phyloP scores from a whole-genome alignment of 805 yeast genomes.

The Cyberlindnera saturnus region DNA sequence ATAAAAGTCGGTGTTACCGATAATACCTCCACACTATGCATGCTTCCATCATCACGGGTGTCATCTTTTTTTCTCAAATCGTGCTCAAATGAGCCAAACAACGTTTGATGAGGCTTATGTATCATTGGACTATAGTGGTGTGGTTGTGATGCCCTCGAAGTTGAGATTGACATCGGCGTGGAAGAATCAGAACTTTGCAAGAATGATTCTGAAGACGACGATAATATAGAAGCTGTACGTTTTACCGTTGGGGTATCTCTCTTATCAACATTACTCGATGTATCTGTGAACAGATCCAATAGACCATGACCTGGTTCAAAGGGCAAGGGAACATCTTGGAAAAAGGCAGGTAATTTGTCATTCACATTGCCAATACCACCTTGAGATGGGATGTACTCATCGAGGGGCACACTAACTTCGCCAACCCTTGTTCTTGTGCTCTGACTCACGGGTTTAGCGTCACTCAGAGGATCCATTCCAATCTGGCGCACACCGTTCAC shows the following conservation, averaged over 20 bases:
- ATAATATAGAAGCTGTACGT: slow-evolving; percentile 1
- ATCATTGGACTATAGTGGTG: slow-evolving; percentile 7
- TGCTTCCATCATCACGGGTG: slow-evolving; percentile 4
- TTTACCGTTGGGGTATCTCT: not conserved
- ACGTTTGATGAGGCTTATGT: slow-evolving; percentile 7
- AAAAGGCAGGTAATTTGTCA: slow-evolving; percentile 18
- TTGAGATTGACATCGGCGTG: not conserved
- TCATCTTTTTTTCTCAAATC: slow-evolving; percentile 4
- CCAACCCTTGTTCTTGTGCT: slow-evolving; percentile 28
- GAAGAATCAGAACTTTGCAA: not conserved
- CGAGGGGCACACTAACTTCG: slow-evolving; percentile 32
- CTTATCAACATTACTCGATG: not conserved
- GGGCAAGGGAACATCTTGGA: slow-evolving; percentile 29
- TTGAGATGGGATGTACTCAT: slow-evolving; percentile 29
- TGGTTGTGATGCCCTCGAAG: slow-evolving; percentile 7
- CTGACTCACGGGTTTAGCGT: slow-evolving; percentile 21
- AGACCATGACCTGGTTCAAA: slow-evolving; percentile 33
- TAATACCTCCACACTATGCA: slow-evolving; percentile 29
- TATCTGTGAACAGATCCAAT: slow-evolving; percentile 30
- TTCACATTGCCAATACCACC: slow-evolving; percentile 27
- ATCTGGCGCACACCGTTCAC: slow-evolving; percentile 16
- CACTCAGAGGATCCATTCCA: slow-evolving; percentile 24
- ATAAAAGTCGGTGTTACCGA: slow-evolving; percentile 35
- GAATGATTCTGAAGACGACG: not conserved
- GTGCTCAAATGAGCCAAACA: slow-evolving; percentile 11